phyloP scores from a whole-genome alignment of 495 filamentous ascomycete species.

The Podospora appendiculata region DNA sequence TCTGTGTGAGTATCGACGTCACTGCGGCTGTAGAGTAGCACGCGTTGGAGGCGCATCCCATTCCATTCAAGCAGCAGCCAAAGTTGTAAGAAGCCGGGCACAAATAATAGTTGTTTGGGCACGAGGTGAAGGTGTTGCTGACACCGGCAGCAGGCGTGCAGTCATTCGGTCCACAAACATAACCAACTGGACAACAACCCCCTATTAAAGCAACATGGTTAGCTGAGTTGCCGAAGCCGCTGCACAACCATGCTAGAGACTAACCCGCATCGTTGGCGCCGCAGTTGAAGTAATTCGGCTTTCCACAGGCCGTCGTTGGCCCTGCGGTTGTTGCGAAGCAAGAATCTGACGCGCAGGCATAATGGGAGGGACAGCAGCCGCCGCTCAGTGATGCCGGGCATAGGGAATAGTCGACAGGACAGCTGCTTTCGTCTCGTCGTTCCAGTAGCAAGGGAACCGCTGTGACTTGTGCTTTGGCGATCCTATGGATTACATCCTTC shows the following conservation, averaged over 20 bases:
- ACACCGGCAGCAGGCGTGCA: conserved; percentile 26
- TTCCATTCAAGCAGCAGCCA: conserved; percentile 34
- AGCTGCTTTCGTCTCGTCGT: conserved; percentile 14
- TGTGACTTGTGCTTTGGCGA: conserved; percentile 31
- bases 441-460: conserved; percentile 4
- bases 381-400: conserved; percentile 31
- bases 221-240: neutral
- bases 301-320: conserved; percentile 26
- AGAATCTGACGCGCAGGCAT: conserved; percentile 32
- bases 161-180: conserved; percentile 18
- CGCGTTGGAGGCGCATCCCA: conserved; percentile 26
- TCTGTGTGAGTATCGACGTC: conserved; percentile 23
- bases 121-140: conserved; percentile 15
- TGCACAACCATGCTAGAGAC: neutral
- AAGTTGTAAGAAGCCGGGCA: conserved; percentile 30
- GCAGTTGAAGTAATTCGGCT: conserved; percentile 26
- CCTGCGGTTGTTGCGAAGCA: conserved; percentile 37
- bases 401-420: conserved; percentile 19
- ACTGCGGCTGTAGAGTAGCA: conserved; percentile 30
- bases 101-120: conserved; percentile 24
- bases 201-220: conserved; percentile 7
- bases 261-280: conserved; percentile 10
- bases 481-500: conserved; percentile 20
- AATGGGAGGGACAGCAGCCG: conserved; percentile 35
- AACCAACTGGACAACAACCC: conserved; percentile 30